These are phyloP conservation scores for Cyberlindnera mrakii DNA, from an alignment of 805 yeast genomes.

Conservation along the genomic window DNA sequence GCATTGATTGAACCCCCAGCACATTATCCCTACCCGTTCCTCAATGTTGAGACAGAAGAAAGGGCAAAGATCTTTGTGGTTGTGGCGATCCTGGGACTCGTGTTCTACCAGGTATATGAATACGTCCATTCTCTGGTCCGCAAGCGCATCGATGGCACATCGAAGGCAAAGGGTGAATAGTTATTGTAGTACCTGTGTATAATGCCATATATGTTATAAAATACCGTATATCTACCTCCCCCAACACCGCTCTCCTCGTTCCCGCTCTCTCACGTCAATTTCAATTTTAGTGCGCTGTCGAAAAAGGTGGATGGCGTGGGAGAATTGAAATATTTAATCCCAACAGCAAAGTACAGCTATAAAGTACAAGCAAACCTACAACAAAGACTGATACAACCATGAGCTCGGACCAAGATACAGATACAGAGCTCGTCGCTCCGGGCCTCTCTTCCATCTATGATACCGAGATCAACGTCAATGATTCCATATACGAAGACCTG, in stretches of 20 bases:
- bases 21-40: slow-evolving; percentile 62
- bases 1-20: slow-evolving; percentile 41
- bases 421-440: slow-evolving; percentile 9
- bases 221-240: too few relatives aligned
- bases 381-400: slow-evolving; percentile 5
- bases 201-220: too few relatives aligned
- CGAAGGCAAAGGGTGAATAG: slow-evolving; percentile 3
- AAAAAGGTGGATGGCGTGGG: too few relatives aligned
- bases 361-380: background rate
- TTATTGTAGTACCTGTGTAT: too few relatives aligned
- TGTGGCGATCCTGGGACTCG: slow-evolving; percentile 35
- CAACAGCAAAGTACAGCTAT: too few relatives aligned
- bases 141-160: slow-evolving; percentile 1
- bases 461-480: slow-evolving; percentile 7
- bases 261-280: too few relatives aligned
- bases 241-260: too few relatives aligned
- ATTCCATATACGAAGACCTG: slow-evolving; percentile 13
- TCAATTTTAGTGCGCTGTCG: too few relatives aligned
- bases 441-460: slow-evolving; percentile 13
- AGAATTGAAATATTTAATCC: too few relatives aligned
- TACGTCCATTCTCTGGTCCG: slow-evolving; percentile 18
- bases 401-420: slow-evolving; percentile 2
- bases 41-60: slow-evolving; percentile 42
- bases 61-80: slow-evolving; percentile 43
- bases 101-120: slow-evolving; percentile 26